These are phyloP conservation scores for Verticillium longisporum DNA, from an alignment of 2,329 filamentous ascomycete genomes.

Conservation along the genomic window DNA sequence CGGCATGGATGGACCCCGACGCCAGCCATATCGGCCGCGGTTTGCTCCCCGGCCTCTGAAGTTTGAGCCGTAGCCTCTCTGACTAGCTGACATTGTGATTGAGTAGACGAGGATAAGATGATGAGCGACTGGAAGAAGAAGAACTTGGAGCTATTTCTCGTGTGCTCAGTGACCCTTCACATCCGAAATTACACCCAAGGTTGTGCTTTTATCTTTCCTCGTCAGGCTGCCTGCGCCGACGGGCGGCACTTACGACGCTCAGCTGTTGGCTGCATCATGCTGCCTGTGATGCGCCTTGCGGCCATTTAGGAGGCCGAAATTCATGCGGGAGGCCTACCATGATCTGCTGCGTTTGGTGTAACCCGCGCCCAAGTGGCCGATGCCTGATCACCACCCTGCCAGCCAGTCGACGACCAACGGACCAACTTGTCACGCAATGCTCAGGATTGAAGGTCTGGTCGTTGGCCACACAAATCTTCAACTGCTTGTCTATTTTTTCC, in stretches of 20 bases:
- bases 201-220: background rate
- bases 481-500: background rate
- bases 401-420: background rate
- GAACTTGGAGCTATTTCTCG: background rate
- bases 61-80: background rate
- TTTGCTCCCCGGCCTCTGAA: background rate
- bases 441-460: background rate
- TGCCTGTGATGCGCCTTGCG: background rate
- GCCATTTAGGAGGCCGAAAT: background rate
- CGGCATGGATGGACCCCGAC: background rate
- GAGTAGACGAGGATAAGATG: background rate
- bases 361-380: background rate
- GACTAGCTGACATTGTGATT: background rate
- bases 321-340: slow-evolving; percentile 2
- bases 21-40: background rate
- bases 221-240: background rate
- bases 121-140: too few species aligned
- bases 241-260: background rate
- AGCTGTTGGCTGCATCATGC: background rate
- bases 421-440: background rate
- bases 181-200: background rate
- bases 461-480: background rate
- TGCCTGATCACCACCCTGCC: background rate
- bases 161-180: background rate
- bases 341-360: background rate